Evolutionary conservation across 352 stramenopile genomes (phyloP), one percentile per base, ranked within the genome.

Genomic region (Achlya hypogyna): DNA sequence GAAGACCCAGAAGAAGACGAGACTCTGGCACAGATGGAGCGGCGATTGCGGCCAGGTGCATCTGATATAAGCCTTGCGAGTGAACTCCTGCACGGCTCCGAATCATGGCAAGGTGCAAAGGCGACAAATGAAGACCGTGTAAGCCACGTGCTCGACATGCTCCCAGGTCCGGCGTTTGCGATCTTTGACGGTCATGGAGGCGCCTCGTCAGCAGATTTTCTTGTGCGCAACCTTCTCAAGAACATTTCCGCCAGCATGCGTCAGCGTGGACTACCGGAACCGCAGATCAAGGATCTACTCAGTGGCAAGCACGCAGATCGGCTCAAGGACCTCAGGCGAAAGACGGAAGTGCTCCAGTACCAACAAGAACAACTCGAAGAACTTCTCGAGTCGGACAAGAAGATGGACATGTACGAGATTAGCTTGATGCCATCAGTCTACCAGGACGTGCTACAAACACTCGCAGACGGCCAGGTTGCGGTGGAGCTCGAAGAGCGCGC

Each of bases 1-100:
- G 52, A 60, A 4, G 52, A 60, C 28, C 4, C 18, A 56, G 53
- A 62, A 47, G 54, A 28, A 10, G 54, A 64, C 35, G 32, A 45
- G n/a, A 35, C 31, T 10, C 28, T 29, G 16, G 14, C 52, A 20
- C 54, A 47, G 23, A 45, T 45, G 38, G 38, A 45, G 38, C 14
- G n/a, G 38, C 38, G 38, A 45, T 18, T 45, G 38, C 38, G 38
- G 12, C 38, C 38, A 18, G 38, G 38, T n/a, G 38, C 38, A 10
- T 10, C 38, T 18, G 38, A 45, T 18, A n/a, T 45, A 18, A 45
- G 38, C 38, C 14, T 45, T 45, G 2, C 38, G 6, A 45, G 6
- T 18, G 38, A 45, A 1, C 38, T 45, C 38, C 38, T 45, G n/a
- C 38, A 45, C 6, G 38, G 12, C 2, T 45, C 38, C 38, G 38